phyloP scores from a whole-genome alignment of 2,329 filamentous ascomycete genomes.

The Arthrinium puccinioides region DNA sequence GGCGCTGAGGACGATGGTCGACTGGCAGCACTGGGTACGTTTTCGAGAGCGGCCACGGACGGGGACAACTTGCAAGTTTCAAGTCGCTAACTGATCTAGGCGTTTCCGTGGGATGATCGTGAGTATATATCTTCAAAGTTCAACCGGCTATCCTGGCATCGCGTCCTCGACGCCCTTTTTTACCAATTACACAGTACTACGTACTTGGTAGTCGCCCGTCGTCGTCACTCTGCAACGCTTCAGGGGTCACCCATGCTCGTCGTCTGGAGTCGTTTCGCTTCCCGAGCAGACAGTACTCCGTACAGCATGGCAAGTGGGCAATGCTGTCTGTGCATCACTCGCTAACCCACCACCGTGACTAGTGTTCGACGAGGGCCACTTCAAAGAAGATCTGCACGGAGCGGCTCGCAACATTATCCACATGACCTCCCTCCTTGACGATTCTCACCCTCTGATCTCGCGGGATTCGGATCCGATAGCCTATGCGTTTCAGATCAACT shows the following conservation, averaged over 20 bases:
- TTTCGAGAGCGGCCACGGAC: not conserved
- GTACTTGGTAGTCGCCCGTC: no score
- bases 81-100: no score
- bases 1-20: constrained; percentile 16
- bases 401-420: constrained; percentile 15
- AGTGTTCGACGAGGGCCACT: constrained; percentile 23
- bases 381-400: constrained; percentile 13
- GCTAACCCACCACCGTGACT: no score
- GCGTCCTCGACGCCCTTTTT: not conserved
- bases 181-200: not conserved
- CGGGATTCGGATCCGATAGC: constrained; percentile 13
- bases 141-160: no score
- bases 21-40: constrained; percentile 20
- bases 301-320: no score
- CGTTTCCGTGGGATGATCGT: constrained; percentile 12
- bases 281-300: no score
- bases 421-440: constrained; percentile 14
- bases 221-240: no score
- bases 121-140: no score
- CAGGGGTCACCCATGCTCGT: no score
- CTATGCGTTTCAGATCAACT: constrained; percentile 19
- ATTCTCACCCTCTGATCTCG: constrained; percentile 13
- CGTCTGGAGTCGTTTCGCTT: no score
- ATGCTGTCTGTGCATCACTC: no score
- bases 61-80: no score